Evolutionary conservation across 2,329 filamentous ascomycete species (phyloP).

Genomic region (Pseudocercospora musae): DNA sequence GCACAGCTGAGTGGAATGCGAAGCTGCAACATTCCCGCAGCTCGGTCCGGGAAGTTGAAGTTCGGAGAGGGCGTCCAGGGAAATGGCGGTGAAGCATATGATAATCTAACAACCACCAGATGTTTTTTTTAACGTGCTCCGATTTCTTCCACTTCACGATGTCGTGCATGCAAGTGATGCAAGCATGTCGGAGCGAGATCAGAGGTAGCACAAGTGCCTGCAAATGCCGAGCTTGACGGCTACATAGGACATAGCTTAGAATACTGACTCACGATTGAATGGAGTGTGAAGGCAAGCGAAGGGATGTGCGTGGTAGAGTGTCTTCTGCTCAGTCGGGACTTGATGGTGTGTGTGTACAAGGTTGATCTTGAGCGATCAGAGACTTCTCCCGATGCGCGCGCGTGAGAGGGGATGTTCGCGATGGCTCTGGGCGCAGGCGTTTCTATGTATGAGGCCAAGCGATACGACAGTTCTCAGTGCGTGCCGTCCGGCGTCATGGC

Average conservation of each 20-base stretch:
- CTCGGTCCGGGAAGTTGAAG: neutral
- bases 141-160: constrained; percentile 1
- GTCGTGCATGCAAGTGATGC: neutral
- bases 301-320: neutral
- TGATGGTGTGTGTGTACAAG: neutral
- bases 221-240: neutral
- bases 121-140: neutral
- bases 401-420: neutral
- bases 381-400: neutral
- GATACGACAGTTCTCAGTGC: no score
- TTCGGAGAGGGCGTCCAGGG: neutral
- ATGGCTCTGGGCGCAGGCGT: neutral
- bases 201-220: neutral
- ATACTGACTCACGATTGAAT: neutral
- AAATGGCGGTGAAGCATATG: neutral
- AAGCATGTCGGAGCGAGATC: neutral
- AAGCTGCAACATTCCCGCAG: neutral
- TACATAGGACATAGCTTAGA: no score
- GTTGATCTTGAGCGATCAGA: neutral
- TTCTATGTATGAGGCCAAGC: no score
- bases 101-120: no score
- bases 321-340: neutral
- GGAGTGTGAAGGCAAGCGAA: neutral
- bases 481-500: no score
- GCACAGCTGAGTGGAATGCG: neutral